Conservation (phyloP, 768 basidiomycete genomes). For the Naganishia onofrii region DNA sequence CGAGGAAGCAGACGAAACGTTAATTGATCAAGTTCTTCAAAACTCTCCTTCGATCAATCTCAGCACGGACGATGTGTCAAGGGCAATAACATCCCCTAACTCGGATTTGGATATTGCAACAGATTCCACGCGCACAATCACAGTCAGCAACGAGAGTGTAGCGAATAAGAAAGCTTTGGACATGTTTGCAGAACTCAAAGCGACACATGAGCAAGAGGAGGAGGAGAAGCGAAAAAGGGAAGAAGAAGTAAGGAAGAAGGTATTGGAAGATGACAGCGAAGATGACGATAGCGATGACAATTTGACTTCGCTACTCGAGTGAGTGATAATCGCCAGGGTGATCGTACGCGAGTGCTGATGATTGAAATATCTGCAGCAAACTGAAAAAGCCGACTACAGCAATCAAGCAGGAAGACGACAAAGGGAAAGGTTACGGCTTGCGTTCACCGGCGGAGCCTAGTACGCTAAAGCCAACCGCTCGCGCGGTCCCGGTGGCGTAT, state of each 20-base stretch:
- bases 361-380: background rate
- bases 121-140: background rate
- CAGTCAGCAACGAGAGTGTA: no score
- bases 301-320: conserved; percentile 2
- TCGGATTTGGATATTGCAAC: background rate
- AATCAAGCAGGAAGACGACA: background rate
- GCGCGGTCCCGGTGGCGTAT: no score
- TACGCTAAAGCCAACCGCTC: background rate
- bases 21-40: conserved; percentile 5
- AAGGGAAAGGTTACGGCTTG: background rate
- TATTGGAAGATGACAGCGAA: background rate
- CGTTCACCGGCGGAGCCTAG: background rate
- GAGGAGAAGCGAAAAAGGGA: conserved; percentile 11
- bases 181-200: conserved; percentile 11
- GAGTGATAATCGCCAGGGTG: no score
- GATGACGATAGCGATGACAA: conserved; percentile 17
- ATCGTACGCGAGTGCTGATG: background rate
- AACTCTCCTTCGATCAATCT: background rate
- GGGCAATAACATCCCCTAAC: background rate
- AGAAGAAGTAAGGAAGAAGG: conserved; percentile 8
- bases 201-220: conserved; percentile 18
- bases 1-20: conserved; percentile 4
- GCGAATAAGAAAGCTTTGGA: conserved; percentile 12
- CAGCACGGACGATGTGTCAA: background rate
- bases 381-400: background rate